Percentiles rank a stretch among this genome's conserved stretches.
Evolutionary conservation across 495 filamentous ascomycete species (phyloP).

Genomic region (Penicillium parvum): DNA sequence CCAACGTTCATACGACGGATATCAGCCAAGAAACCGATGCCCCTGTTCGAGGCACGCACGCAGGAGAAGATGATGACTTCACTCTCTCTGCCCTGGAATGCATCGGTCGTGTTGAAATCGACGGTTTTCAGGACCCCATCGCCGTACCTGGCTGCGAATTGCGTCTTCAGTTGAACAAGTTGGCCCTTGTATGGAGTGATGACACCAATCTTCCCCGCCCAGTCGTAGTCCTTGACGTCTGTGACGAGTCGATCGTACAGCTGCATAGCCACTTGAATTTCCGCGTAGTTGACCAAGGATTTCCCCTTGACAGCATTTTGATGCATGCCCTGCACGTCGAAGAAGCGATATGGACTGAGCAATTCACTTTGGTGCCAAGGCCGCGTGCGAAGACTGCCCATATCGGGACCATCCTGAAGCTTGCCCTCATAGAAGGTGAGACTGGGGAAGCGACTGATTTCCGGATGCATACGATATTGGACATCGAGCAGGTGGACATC

Average conservation of each 20-base stretch:
- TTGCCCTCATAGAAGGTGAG: slow-evolving; percentile 84
- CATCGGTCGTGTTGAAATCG: slow-evolving; percentile 98
- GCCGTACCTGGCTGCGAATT: slow-evolving; percentile 69
- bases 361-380: slow-evolving; percentile 81
- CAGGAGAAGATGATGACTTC: slow-evolving; percentile 99
- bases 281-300: slow-evolving; percentile 84
- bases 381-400: slow-evolving; percentile 66
- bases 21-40: slow-evolving; percentile 96
- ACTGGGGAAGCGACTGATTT: slow-evolving; percentile 87
- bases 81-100: slow-evolving; percentile 93
- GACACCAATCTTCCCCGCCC: slow-evolving; percentile 83
- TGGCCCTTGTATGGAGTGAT: slow-evolving; percentile 98
- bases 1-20: slow-evolving; percentile 99
- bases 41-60: slow-evolving; percentile 84
- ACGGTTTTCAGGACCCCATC: slow-evolving; percentile 68
- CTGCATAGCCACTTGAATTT: slow-evolving; percentile 77
- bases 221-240: slow-evolving; percentile 65
- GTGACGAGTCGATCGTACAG: slow-evolving; percentile 71
- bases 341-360: slow-evolving; percentile 94
- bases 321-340: slow-evolving; percentile 89
- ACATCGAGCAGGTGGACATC: slow-evolving; percentile 93
- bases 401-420: slow-evolving; percentile 76
- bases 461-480: slow-evolving; percentile 98
- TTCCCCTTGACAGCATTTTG: slow-evolving; percentile 70
- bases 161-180: slow-evolving; percentile 67